Evolutionary conservation across 2,329 filamentous ascomycete species (phyloP).

Genomic region (Cladophialophora bantiana): DNA sequence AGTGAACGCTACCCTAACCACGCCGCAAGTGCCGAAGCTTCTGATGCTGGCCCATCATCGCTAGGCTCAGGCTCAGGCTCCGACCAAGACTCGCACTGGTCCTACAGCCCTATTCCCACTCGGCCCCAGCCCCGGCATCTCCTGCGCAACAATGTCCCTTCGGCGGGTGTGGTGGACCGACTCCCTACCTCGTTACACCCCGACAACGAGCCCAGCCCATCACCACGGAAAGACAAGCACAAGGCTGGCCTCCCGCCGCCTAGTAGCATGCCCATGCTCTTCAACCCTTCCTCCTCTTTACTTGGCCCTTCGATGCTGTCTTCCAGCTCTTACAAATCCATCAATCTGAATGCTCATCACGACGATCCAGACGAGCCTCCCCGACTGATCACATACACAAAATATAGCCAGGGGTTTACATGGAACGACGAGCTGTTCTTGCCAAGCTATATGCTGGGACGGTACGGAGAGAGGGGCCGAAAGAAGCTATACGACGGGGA

Average conservation of each 20-base stretch:
- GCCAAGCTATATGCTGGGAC: constrained; percentile 40
- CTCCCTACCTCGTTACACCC: constrained; percentile 16
- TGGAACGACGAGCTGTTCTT: constrained; percentile 44
- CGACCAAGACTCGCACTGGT: constrained; percentile 35
- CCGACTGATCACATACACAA: constrained; percentile 41
- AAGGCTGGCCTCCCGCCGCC: constrained; percentile 33
- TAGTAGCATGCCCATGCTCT: constrained; percentile 29
- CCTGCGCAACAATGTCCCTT: constrained; percentile 29
- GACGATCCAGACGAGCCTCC: constrained; percentile 40
- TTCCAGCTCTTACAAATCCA: constrained; percentile 41
- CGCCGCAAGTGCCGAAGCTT: constrained; percentile 29
- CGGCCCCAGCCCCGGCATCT: constrained; percentile 25
- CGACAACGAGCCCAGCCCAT: constrained; percentile 10
- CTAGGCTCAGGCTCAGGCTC: constrained; percentile 31
- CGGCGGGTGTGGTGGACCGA: constrained; percentile 22
- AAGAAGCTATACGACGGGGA: constrained; percentile 40
- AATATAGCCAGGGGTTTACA: constrained; percentile 41
- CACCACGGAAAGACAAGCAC: constrained; percentile 39
- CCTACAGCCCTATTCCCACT: constrained; percentile 29
- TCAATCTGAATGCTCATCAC: constrained; percentile 40
- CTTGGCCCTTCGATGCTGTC: constrained; percentile 41
- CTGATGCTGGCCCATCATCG: constrained; percentile 38
- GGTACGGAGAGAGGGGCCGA: constrained; percentile 37
- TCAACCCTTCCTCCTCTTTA: constrained; percentile 33
- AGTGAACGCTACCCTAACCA: constrained; percentile 32